Evolutionary conservation across 2,329 filamentous ascomycete species (phyloP).

Genomic region (Cercospora citrullina): DNA sequence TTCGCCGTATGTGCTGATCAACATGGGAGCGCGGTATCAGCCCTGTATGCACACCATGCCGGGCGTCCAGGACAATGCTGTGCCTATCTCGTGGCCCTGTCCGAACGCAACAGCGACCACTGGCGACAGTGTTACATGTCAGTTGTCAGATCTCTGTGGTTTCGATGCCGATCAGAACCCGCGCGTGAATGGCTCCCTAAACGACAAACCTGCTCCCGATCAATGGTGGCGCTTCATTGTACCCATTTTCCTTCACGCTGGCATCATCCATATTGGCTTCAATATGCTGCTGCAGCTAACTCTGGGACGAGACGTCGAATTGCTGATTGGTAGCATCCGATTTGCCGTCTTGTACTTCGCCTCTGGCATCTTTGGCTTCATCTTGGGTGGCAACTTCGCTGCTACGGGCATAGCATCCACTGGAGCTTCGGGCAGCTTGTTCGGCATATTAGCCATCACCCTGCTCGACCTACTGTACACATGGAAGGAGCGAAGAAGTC

Average conservation of each 20-base stretch:
- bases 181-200: conserved; percentile 48
- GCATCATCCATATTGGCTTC: conserved; percentile 91
- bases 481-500: conserved; percentile 76
- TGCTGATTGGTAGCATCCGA: conserved; percentile 80
- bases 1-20: conserved; percentile 85
- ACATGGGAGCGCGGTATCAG: conserved; percentile 90
- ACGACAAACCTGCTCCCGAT: conserved; percentile 68
- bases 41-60: conserved; percentile 90
- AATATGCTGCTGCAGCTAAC: conserved; percentile 91
- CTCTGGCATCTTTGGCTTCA: conserved; percentile 92
- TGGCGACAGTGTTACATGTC: conserved; percentile 61
- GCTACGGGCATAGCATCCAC: conserved; percentile 75
- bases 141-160: conserved; percentile 78
- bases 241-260: conserved; percentile 93
- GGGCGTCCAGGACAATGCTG: conserved; percentile 55
- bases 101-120: conserved; percentile 70
- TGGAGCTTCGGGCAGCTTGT: conserved; percentile 85
- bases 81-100: conserved; percentile 68
- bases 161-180: conserved; percentile 75
- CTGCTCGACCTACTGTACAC: conserved; percentile 90
- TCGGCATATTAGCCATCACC: conserved; percentile 85
- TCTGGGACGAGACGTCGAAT: conserved; percentile 88
- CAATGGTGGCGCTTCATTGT: conserved; percentile 97
- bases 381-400: conserved; percentile 91
- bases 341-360: conserved; percentile 89